Percentiles rank a stretch among this genome's conserved stretches.
Conservation (phyloP, 1,284 basidiomycete genomes). For the Cerrena zonata region DNA sequence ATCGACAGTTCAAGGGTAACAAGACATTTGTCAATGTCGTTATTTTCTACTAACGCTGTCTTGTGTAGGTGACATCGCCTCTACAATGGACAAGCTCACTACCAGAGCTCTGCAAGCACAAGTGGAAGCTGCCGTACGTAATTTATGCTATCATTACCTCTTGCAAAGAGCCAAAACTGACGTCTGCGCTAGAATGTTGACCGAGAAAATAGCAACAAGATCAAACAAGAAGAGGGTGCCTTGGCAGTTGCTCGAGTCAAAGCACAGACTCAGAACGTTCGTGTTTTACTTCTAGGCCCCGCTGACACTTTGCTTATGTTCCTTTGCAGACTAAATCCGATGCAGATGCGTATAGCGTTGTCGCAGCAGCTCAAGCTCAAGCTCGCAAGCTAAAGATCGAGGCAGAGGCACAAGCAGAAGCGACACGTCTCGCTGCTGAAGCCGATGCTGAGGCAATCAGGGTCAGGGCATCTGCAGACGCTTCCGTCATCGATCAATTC, state of each 20-base stretch:
- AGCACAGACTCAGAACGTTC: slow-evolving; percentile 58
- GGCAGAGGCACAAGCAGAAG: slow-evolving; percentile 67
- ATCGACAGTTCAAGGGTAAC: not conserved
- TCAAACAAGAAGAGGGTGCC: slow-evolving; percentile 75
- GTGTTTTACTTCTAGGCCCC: slow-evolving; percentile 10
- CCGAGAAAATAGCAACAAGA: slow-evolving; percentile 77
- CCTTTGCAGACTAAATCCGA: slow-evolving; percentile 56
- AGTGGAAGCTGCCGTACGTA: slow-evolving; percentile 71
- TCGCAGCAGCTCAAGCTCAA: slow-evolving; percentile 69
- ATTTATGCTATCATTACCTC: not conserved
- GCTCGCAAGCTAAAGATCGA: slow-evolving; percentile 66
- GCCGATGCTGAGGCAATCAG: slow-evolving; percentile 68
- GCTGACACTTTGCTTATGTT: not conserved
- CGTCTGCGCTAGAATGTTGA: slow-evolving; percentile 81
- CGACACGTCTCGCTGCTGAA: slow-evolving; percentile 62
- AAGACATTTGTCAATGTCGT: not conserved
- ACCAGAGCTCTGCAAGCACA: slow-evolving; percentile 76
- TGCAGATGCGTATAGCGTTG: slow-evolving; percentile 63
- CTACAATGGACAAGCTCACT: slow-evolving; percentile 78
- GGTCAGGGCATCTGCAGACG: slow-evolving; percentile 59
- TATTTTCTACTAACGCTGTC: no score
- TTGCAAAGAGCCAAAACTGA: not conserved
- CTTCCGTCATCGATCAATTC: slow-evolving; percentile 55
- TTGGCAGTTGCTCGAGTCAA: slow-evolving; percentile 71
- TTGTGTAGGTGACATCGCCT: slow-evolving; percentile 68